A percentile compares a stretch with the other conserved stretches of the same genome.
phyloP scores from a whole-genome alignment of 768 basidiomycete genomes.

The Botryobasidium botryosum region DNA sequence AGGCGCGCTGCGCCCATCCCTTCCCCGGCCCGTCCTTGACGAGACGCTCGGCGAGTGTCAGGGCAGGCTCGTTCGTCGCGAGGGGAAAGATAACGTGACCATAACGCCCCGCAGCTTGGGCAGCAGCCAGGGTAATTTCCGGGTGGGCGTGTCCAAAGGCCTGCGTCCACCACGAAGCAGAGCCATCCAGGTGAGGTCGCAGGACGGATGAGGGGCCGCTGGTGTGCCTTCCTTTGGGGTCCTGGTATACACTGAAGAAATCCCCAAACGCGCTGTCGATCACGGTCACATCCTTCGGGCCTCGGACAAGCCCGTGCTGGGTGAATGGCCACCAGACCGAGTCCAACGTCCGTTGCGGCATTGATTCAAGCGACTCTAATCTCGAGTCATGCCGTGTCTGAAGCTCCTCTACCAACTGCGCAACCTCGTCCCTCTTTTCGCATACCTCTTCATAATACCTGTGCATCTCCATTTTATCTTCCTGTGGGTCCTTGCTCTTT shows the following conservation, averaged over 20 bases:
- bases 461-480: conserved; percentile 39
- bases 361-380: conserved; percentile 54
- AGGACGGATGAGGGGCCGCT: conserved; percentile 23
- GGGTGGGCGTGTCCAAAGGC: conserved; percentile 70
- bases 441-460: conserved; percentile 40
- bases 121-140: conserved; percentile 67
- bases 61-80: conserved; percentile 70
- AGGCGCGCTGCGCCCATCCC: conserved; percentile 82
- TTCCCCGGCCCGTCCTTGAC: conserved; percentile 59
- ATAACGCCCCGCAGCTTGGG: conserved; percentile 79
- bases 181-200: conserved; percentile 65
- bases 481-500: too few species aligned
- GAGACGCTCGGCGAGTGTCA: conserved; percentile 66
- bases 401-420: conserved; percentile 35
- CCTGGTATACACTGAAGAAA: conserved; percentile 35
- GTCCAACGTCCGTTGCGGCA: conserved; percentile 61
- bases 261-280: conserved; percentile 84
- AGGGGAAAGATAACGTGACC: conserved; percentile 96
- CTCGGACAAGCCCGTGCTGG: conserved; percentile 61
- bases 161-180: conserved; percentile 99
- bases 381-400: conserved; percentile 47
- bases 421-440: conserved; percentile 19
- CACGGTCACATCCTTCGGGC: conserved; percentile 61
- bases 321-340: conserved; percentile 96
- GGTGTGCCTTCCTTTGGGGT: conserved; percentile 1